Base-by-base conservation (phyloP, 1,139 yeast genomes). In the Hansenula sp. region DNA sequence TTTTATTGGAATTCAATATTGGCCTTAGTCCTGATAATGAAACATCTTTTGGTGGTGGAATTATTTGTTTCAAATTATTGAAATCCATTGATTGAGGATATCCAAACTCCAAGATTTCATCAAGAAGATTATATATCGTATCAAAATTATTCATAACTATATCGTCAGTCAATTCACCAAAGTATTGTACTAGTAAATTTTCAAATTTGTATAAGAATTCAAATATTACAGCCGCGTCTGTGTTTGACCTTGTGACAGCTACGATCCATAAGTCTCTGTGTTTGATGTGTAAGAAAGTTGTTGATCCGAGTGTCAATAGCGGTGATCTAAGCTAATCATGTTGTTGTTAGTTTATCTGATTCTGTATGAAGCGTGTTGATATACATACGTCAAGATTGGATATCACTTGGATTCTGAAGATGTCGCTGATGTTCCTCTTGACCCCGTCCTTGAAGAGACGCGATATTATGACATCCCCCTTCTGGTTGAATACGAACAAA, bases 321-420 rank as follows among this genome's bases (percentile, higher is more conserved):
- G 98, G 98, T 3, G 95, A 82, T 47, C 85, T 71, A 25, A 70
- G 66, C 53, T 74, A 24, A 8, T 5, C 3, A 11, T n/a, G 4
- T 1, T 7, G 11, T 2, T 4, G 44, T 41, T 29, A 43, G 44
- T 38, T 40, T 8, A 8, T 39, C 9, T 38, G n/a, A 42, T 6
- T 41, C 41, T n/a, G 46, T 32, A 16, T 8, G 12, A 7, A 16
- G 2, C 24, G 6, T 17, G 16, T 12, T 31, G 40, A 6, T 2
- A 31, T 29, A 45, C 53, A 26, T 41, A 66, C 67, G 41, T 76
- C 80, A 9, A 72, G 62, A 46, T 75, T 76, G 40, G 87, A 72
- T 37, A 90, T 86, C 30, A 89, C 95, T 57, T 92, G 96, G 46
- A 90, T 83, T 28, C 96, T 75, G 59, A 92, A 92, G 34, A 89